Evolutionary conservation across 1,139 yeast species (phyloP).

Genomic region (Eremothecium gossypii): DNA sequence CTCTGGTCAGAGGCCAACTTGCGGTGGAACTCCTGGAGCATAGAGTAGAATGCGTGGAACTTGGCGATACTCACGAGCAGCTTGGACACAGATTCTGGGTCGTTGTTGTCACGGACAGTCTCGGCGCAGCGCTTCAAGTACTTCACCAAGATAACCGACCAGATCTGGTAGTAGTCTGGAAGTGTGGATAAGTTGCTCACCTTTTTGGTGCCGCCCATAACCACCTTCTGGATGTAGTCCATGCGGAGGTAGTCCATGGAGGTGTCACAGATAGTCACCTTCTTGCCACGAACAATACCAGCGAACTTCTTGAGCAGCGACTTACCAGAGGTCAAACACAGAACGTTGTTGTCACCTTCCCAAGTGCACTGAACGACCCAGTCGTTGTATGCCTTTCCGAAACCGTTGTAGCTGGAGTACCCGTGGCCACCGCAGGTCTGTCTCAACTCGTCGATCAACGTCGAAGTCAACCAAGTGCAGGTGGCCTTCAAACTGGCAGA

Average conservation of each 20-base stretch:
- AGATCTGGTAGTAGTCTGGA: constrained; percentile 33
- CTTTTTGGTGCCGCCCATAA: constrained; percentile 25
- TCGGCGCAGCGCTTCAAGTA: constrained; percentile 40
- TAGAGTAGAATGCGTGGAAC: constrained; percentile 51
- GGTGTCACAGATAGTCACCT: constrained; percentile 31
- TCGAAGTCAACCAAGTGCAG: constrained; percentile 77
- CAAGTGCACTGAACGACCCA: constrained; percentile 97
- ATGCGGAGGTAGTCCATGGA: constrained; percentile 38
- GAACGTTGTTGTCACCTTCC: constrained; percentile 93
- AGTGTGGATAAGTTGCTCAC: constrained; percentile 27
- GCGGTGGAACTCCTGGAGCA: constrained; percentile 26
- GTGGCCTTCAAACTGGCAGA: constrained; percentile 88
- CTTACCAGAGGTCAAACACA: constrained; percentile 77
- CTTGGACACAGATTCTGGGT: constrained; percentile 51
- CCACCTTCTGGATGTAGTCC: constrained; percentile 18
- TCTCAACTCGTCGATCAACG: constrained; percentile 76
- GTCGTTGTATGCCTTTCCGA: constrained; percentile 80
- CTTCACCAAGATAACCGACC: constrained; percentile 42
- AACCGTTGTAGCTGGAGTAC: constrained; percentile 80
- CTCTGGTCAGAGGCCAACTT: constrained; percentile 24
- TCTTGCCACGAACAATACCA: constrained; percentile 32
- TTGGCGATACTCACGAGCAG: constrained; percentile 52
- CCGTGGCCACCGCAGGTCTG: constrained; percentile 99
- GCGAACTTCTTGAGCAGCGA: constrained; percentile 52
- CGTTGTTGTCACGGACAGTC: constrained; percentile 36